A percentile compares a stretch with the other conserved stretches of the same genome.
Evolutionary conservation across 2,329 filamentous ascomycete genomes (phyloP).

Genomic region (Apiospora aurea): DNA sequence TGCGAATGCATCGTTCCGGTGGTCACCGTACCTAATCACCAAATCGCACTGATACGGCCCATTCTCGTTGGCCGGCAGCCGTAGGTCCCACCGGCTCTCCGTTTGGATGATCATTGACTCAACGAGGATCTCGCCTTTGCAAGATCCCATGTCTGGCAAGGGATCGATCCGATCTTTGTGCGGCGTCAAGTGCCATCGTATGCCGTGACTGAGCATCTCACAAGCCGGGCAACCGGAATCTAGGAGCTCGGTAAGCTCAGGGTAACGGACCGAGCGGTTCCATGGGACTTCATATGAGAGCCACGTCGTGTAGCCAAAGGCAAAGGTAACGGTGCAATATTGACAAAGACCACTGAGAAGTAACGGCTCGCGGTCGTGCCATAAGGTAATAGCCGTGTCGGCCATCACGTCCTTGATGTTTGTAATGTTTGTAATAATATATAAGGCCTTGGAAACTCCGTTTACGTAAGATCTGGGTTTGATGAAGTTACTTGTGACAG

Average conservation of each 20-base stretch:
- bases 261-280: no score
- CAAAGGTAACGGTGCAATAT: no score
- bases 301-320: no score
- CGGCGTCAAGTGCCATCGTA: background rate
- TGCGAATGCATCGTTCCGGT: background rate
- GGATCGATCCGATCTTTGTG: background rate
- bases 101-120: background rate
- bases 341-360: no score
- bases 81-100: background rate
- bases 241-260: background rate
- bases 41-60: background rate
- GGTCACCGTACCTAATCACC: background rate
- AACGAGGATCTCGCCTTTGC: background rate
- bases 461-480: no score
- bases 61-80: background rate
- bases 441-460: no score
- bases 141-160: background rate
- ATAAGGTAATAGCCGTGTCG: no score
- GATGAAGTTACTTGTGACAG: no score
- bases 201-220: background rate
- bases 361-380: no score
- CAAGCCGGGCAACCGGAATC: background rate
- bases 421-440: no score
- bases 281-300: no score
- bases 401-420: no score